These are phyloP conservation scores for Corylus heterophylla DNA, from an alignment of 306 rosid genomes.

Conservation along the genomic window DNA sequence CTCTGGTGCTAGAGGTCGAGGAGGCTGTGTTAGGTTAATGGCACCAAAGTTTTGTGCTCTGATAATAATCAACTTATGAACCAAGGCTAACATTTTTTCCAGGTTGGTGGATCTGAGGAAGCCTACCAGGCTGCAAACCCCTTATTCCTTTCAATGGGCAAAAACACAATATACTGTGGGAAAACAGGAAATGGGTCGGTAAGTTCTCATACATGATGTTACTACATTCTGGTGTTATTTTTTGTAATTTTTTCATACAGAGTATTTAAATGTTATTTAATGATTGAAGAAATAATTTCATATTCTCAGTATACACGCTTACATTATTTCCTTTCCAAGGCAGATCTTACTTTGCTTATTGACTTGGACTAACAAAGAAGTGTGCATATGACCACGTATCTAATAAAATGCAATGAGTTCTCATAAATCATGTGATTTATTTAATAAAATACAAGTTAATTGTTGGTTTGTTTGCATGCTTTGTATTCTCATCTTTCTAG, in stretches of 20 bases:
- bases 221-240: conserved; percentile 1
- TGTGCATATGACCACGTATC: neutral
- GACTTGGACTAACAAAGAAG: neutral
- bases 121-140: conserved; percentile 69
- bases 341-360: neutral
- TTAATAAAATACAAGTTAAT: neutral
- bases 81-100: conserved; percentile 31
- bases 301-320: neutral
- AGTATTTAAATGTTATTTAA: neutral
- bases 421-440: neutral
- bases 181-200: conserved; percentile 95
- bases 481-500: neutral
- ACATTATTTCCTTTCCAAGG: neutral
- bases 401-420: neutral
- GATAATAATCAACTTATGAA: conserved; percentile 18
- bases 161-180: conserved; percentile 79
- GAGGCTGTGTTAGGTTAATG: conserved; percentile 12
- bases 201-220: conserved; percentile 38
- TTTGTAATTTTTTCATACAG: neutral
- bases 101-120: conserved; percentile 95
- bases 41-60: conserved; percentile 16
- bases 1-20: conserved; percentile 2
- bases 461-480: neutral
- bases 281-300: neutral
- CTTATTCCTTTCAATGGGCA: conserved; percentile 77